phyloP scores from a whole-genome alignment of 805 yeast species.

The Tetrapisispora fleetii region DNA sequence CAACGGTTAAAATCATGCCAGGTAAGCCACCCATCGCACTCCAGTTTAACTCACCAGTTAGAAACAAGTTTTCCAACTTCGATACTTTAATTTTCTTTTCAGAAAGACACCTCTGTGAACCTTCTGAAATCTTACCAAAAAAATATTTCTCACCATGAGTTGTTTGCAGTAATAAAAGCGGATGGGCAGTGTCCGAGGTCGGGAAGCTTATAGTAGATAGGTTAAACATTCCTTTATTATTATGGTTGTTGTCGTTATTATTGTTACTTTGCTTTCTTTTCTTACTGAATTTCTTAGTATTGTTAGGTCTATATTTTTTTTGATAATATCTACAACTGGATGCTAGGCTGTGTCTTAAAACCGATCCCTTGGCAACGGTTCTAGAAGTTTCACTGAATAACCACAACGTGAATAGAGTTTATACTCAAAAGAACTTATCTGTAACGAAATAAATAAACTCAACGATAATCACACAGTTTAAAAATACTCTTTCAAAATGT shows the following conservation, averaged over 20 bases:
- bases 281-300: not conserved
- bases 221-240: constrained; percentile 33
- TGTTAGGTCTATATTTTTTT: not conserved
- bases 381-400: not conserved
- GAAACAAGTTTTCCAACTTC: constrained; percentile 52
- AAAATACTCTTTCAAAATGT: too few relatives aligned
- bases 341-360: not conserved
- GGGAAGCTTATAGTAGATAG: constrained; percentile 49
- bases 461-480: too few relatives aligned
- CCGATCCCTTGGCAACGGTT: not conserved
- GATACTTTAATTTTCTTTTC: constrained; percentile 50
- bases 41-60: constrained; percentile 78
- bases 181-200: constrained; percentile 49
- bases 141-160: constrained; percentile 39
- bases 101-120: constrained; percentile 66
- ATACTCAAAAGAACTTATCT: too few relatives aligned
- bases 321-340: not conserved
- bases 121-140: constrained; percentile 78
- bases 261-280: not conserved
- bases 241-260: not conserved
- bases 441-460: too few relatives aligned
- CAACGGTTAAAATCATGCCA: constrained; percentile 71
- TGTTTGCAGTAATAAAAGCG: constrained; percentile 41
- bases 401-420: not conserved
- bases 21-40: constrained; percentile 83